A percentile compares a stretch with the other conserved stretches of the same genome.
Evolutionary conservation across 2,329 filamentous ascomycete genomes (phyloP).

Genomic region (Phaeophleospora eucalypticola): DNA sequence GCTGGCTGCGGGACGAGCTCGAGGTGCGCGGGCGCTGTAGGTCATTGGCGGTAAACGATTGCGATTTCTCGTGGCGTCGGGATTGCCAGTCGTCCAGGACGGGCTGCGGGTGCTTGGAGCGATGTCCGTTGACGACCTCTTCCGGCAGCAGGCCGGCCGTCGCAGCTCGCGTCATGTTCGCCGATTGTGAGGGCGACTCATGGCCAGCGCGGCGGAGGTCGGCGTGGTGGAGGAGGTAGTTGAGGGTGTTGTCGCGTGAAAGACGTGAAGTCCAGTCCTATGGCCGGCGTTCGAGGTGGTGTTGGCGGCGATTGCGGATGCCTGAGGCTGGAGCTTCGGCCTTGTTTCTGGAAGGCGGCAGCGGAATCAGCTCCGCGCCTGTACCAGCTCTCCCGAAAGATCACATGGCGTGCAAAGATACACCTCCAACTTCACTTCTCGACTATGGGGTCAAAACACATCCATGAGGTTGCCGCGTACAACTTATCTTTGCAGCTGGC

Average conservation of each 20-base stretch:
- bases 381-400: too few relatives aligned
- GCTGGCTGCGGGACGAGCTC: slow-evolving; percentile 9
- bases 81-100: slow-evolving; percentile 13
- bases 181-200: slow-evolving; percentile 4
- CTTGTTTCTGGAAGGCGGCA: background rate
- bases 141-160: slow-evolving; percentile 21
- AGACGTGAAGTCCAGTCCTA: background rate
- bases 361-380: too few relatives aligned
- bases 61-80: slow-evolving; percentile 13
- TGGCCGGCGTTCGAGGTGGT: background rate
- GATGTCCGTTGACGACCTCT: slow-evolving; percentile 19
- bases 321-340: background rate
- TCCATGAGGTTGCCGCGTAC: too few relatives aligned
- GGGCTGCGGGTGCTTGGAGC: slow-evolving; percentile 28
- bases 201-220: slow-evolving; percentile 5
- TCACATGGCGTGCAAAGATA: too few relatives aligned
- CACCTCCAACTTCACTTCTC: too few relatives aligned
- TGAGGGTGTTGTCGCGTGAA: background rate
- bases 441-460: too few relatives aligned
- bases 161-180: slow-evolving; percentile 24
- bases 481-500: too few relatives aligned
- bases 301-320: background rate
- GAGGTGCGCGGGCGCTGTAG: slow-evolving; percentile 14
- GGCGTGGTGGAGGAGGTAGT: background rate
- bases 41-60: slow-evolving; percentile 11